Evolutionary conservation across 2,329 filamentous ascomycete species (phyloP), one percentile per base, ranked within the genome.

Genomic region (Cladosporium sp.): DNA sequence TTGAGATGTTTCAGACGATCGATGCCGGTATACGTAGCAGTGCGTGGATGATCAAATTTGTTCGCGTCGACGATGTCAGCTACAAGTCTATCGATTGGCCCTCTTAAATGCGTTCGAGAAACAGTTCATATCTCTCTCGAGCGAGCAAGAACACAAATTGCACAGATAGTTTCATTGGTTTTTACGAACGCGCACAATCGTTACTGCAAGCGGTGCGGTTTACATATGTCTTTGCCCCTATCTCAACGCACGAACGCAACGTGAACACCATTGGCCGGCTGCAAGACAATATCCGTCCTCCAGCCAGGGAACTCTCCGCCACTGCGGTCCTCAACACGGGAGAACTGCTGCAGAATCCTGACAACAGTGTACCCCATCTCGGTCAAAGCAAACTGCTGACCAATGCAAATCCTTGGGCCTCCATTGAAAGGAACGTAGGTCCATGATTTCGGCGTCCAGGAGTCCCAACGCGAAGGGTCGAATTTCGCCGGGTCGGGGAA

Each of bases 361-460:
- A 81, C 80, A 24, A 82, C 72, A 8, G 81, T 83, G 66, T 83
- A 84, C 2, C 74, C 81, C 79, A 84, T 81, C 70, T 84, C 82
- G 0, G 81, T 83, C 30, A 84, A 73, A 14, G 82, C 82, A 68
- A 84, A 84, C 66, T 84, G 81, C 75, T 83, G 82, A 0, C 82
- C 82, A 41, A 84, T 80, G 66, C 82, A 84, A n/a, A 83, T 82
- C 1, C 82, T 69, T 3, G 81, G 81, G 0, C 81, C 67, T 24
- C 81, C 81, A 59, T 83, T 83, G 70, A 83, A 84, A 0, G 82
- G 81, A 2, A 83, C 76, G 62, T 79, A 83, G 1, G 80, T 80
- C 83, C 82, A 86, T 14, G 72, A 70, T 68, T 81, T 82, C 0
- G 83, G 83, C 7, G 79, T 81, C 82, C 82, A 84, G 0, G 67